Percentiles rank a stretch among this genome's conserved stretches.
These are phyloP conservation scores for Allium sativum DNA, from an alignment of 106 monocot genomes.

Conservation along the genomic window DNA sequence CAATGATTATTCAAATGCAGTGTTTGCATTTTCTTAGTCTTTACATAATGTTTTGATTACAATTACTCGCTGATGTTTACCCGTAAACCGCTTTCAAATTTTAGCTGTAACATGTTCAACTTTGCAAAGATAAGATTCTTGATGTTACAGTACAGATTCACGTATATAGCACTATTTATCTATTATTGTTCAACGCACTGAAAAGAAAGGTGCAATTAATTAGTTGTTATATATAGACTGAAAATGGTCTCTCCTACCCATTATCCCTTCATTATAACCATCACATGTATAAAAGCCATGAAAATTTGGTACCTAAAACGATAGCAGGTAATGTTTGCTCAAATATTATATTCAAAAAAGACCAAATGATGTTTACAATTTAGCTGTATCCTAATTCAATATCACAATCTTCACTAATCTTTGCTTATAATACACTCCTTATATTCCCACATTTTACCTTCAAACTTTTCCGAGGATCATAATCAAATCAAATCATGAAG, in stretches of 20 bases:
- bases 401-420: neutral
- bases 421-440: slow-evolving; percentile 3
- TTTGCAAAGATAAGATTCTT: too few relatives aligned
- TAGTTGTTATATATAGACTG: too few relatives aligned
- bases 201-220: too few relatives aligned
- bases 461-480: neutral
- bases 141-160: too few relatives aligned
- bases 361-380: slow-evolving; percentile 8
- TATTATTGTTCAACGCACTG: too few relatives aligned
- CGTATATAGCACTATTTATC: too few relatives aligned
- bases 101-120: too few relatives aligned
- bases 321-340: slow-evolving; percentile 3
- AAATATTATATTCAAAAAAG: neutral
- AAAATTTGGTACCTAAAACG: neutral
- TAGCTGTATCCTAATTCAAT: neutral
- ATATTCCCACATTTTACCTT: neutral
- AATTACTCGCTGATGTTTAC: too few relatives aligned
- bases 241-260: neutral
- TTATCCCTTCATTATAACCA: neutral
- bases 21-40: too few relatives aligned
- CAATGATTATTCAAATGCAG: too few relatives aligned
- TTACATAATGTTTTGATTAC: too few relatives aligned
- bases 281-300: neutral
- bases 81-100: too few relatives aligned
- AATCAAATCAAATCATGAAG: slow-evolving; percentile 12